phyloP scores from a whole-genome alignment of 2,329 filamentous ascomycete species.

The Microascus cirrosus region DNA sequence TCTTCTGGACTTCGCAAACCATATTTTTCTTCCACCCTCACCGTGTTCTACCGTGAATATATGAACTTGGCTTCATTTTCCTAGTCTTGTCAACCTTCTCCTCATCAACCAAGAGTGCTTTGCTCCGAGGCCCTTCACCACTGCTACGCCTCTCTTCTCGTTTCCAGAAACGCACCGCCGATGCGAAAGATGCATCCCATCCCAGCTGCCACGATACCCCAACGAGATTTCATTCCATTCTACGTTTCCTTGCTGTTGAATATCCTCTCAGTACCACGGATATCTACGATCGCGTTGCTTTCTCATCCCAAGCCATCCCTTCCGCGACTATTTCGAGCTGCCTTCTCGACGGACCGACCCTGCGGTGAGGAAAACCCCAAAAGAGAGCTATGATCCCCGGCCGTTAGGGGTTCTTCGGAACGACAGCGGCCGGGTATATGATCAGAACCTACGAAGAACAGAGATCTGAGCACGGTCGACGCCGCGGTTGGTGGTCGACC shows the following conservation, averaged over 20 bases:
- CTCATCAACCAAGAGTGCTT: background rate
- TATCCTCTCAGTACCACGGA: no score
- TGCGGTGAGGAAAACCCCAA: constrained; percentile 8
- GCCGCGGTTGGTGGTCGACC: background rate
- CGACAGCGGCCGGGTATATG: constrained; percentile 1
- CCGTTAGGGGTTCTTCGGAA: constrained; percentile 4
- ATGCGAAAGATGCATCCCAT: no score
- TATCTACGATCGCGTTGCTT: no score
- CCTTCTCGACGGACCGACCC: background rate
- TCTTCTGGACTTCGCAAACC: background rate
- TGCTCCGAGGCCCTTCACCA: background rate
- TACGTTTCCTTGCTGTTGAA: no score
- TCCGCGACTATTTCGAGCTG: background rate
- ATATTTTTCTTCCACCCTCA: background rate
- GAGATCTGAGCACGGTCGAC: constrained; percentile 33
- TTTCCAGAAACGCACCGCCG: background rate
- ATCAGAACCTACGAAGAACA: constrained; percentile 26
- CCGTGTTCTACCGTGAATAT: background rate
- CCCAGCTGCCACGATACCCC: no score
- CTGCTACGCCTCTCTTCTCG: background rate
- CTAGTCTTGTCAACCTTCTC: background rate
- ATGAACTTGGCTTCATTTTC: background rate
- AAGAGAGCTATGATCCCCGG: constrained; percentile 7
- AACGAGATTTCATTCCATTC: no score
- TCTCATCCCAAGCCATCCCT: background rate